Conservation (phyloP, 2,329 filamentous ascomycete species). For the Xylaria sp. region DNA sequence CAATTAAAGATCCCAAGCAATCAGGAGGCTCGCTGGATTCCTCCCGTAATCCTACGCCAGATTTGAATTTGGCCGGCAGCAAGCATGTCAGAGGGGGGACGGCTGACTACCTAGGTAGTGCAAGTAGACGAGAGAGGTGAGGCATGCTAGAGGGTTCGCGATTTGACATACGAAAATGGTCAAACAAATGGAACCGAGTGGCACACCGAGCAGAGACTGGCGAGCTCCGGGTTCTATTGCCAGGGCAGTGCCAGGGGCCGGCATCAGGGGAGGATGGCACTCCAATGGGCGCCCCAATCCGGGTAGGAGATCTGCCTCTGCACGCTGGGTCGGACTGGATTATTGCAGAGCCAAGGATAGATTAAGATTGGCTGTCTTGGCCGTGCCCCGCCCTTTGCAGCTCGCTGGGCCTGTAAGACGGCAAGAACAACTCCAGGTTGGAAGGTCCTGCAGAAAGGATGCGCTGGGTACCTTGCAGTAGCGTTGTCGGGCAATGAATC, state of each 20-base stretch:
- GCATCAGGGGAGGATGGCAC: slow-evolving; percentile 14
- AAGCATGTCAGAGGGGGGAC: slow-evolving; percentile 28
- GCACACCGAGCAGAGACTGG: slow-evolving; percentile 31
- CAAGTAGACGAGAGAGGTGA: not conserved
- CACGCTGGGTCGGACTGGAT: not conserved
- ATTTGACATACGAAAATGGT: slow-evolving; percentile 30
- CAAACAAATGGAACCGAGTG: slow-evolving; percentile 37
- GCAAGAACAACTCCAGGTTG: slow-evolving; percentile 14
- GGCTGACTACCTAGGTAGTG: not conserved
- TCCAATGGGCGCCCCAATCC: slow-evolving; percentile 3
- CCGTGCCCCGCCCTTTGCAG: slow-evolving; percentile 10
- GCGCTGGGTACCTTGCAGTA: slow-evolving; percentile 39
- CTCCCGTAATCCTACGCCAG: slow-evolving; percentile 14
- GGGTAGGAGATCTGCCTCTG: slow-evolving; percentile 33
- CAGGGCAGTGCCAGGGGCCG: slow-evolving; percentile 3
- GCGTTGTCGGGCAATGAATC: slow-evolving; percentile 8
- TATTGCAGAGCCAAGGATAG: slow-evolving; percentile 14
- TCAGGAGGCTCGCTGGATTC: slow-evolving; percentile 12
- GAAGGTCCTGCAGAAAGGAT: slow-evolving; percentile 34
- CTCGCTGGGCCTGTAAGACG: slow-evolving; percentile 1
- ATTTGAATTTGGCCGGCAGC: slow-evolving; percentile 23
- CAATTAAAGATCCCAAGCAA: slow-evolving; percentile 15
- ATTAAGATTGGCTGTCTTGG: slow-evolving; percentile 39
- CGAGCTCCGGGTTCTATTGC: slow-evolving; percentile 5
- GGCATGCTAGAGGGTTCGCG: not conserved